Evolutionary conservation across 129 eudicot species (phyloP).

Genomic region (Oenanthe sinensis): DNA sequence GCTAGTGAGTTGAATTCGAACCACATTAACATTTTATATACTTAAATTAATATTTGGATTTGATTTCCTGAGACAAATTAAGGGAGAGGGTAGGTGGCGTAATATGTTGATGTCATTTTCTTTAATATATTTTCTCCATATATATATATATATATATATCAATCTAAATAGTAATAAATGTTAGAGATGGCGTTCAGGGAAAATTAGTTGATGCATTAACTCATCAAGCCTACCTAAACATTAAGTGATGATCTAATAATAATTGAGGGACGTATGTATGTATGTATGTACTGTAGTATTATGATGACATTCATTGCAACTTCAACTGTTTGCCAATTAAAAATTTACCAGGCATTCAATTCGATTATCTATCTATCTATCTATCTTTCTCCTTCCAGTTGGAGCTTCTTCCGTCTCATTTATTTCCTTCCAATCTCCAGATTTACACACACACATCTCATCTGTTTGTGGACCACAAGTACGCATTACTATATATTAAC

Average conservation of each 20-base stretch:
- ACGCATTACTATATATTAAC: background rate
- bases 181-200: background rate
- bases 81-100: background rate
- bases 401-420: background rate
- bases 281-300: too few relatives aligned
- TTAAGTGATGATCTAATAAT: background rate
- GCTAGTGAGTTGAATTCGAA: too few relatives aligned
- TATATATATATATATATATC: too few relatives aligned
- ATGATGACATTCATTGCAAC: background rate
- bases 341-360: background rate
- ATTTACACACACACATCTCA: background rate
- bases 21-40: too few relatives aligned
- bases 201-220: too few relatives aligned
- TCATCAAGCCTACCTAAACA: background rate
- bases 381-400: background rate
- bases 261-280: background rate
- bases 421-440: background rate
- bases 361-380: background rate
- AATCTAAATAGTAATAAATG: background rate
- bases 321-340: background rate
- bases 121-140: background rate
- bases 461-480: background rate
- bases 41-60: too few relatives aligned
- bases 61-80: background rate
- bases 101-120: background rate